Conservation (phyloP, 345 rosid species). For the Limnanthes douglasii region DNA sequence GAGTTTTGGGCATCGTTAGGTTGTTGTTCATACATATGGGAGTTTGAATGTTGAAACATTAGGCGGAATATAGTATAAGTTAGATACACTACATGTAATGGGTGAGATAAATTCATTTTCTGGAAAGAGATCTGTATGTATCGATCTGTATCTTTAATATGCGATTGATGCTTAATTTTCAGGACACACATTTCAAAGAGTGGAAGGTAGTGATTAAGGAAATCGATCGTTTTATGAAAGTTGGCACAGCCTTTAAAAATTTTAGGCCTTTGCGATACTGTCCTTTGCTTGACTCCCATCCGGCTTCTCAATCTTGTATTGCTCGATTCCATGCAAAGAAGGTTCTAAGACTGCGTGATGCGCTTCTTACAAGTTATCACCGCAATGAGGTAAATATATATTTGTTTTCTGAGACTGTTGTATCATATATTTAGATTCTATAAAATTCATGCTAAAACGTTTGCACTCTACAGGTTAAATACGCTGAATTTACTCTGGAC, state of each 20-base stretch:
- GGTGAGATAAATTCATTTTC: too few species aligned
- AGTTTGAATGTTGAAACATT: too few species aligned
- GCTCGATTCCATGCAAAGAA: constrained; percentile 84
- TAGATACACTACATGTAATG: too few species aligned
- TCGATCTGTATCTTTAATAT: too few species aligned
- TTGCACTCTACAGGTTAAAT: constrained; percentile 55
- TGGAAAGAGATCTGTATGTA: too few species aligned
- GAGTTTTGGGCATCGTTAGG: too few species aligned
- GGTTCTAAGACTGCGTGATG: constrained; percentile 66
- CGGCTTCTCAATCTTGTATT: constrained; percentile 56
- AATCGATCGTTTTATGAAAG: constrained; percentile 47
- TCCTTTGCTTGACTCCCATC: constrained; percentile 44
- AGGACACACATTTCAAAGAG: constrained; percentile 85
- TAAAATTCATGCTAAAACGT: neutral
- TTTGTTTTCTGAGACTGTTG: neutral
- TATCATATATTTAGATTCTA: neutral
- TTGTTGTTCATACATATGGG: too few species aligned
- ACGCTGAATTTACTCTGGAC: constrained; percentile 89
- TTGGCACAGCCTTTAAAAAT: constrained; percentile 24
- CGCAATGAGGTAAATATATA: constrained; percentile 50
- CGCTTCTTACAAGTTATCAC: constrained; percentile 69
- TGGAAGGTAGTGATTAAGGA: constrained; percentile 88
- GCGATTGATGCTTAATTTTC: constrained; percentile 6
- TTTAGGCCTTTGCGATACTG: constrained; percentile 72
- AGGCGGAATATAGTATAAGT: too few species aligned